A percentile compares a stretch with the other conserved stretches of the same genome.
phyloP scores from a whole-genome alignment of 2,329 filamentous ascomycete genomes.

The Colletotrichum shisoi region DNA sequence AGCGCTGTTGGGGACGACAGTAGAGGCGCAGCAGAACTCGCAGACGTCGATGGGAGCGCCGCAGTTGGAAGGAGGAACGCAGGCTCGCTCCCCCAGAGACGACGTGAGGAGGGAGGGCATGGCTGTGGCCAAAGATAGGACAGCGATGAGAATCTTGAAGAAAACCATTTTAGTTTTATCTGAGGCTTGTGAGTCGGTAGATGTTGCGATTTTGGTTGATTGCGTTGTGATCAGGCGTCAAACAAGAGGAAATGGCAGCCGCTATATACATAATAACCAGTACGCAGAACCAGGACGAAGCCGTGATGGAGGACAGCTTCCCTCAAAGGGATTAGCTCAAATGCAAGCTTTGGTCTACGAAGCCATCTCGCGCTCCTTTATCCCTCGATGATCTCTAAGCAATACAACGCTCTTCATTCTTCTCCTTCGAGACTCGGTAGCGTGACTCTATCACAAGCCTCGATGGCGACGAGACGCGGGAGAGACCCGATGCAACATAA shows the following conservation, averaged over 20 bases:
- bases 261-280: not conserved
- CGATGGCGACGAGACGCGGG: not conserved
- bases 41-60: slow-evolving; percentile 22
- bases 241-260: not conserved
- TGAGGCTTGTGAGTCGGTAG: not conserved
- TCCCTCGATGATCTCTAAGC: not conserved
- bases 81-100: slow-evolving; percentile 3
- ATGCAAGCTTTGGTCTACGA: not conserved
- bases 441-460: not conserved
- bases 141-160: slow-evolving; percentile 17
- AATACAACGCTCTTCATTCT: not conserved
- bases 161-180: slow-evolving; percentile 25
- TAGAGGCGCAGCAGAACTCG: slow-evolving; percentile 29
- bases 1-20: slow-evolving; percentile 21
- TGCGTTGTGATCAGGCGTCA: not conserved
- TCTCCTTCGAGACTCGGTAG: not conserved
- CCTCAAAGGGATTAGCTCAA: not conserved
- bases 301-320: not conserved
- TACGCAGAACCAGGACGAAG: not conserved
- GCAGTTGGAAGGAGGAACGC: slow-evolving; percentile 21
- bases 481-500: not conserved
- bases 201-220: not conserved
- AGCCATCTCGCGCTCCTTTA: not conserved
- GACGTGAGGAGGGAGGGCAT: slow-evolving; percentile 7
- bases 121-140: slow-evolving; percentile 20